phyloP scores from a whole-genome alignment of 1,284 basidiomycete genomes.

The Ganoderma sp. region DNA sequence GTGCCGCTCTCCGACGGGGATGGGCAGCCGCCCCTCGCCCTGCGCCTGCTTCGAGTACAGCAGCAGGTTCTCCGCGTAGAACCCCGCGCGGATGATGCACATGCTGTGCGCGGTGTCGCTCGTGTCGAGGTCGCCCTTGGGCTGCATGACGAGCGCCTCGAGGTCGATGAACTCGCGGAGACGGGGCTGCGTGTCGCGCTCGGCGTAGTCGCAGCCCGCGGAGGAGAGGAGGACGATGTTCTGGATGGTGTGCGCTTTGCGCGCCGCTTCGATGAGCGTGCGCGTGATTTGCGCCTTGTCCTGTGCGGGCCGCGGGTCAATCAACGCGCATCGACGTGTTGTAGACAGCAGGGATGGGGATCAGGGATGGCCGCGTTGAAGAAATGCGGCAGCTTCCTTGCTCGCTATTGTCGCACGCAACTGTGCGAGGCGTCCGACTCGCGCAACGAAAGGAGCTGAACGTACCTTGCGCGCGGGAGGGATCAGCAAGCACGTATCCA shows the following conservation, averaged over 20 bases:
- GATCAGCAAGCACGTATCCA: constrained; percentile 35
- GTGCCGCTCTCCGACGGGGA: constrained; percentile 32
- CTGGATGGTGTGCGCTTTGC: constrained; percentile 30
- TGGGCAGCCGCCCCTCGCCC: constrained; percentile 30
- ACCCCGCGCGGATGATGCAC: constrained; percentile 34
- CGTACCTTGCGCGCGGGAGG: constrained; percentile 33
- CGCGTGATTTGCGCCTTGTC: constrained; percentile 34
- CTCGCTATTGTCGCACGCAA: background rate
- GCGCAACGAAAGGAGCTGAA: background rate
- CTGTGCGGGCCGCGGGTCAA: background rate
- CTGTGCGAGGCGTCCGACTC: background rate
- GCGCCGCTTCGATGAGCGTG: constrained; percentile 31
- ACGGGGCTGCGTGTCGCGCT: constrained; percentile 32
- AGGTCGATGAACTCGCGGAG: constrained; percentile 37
- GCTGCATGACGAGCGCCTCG: constrained; percentile 33
- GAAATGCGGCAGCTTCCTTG: no score
- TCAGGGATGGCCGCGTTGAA: no score
- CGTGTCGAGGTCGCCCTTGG: constrained; percentile 29
- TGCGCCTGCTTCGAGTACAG: constrained; percentile 36
- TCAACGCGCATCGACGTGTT: background rate
- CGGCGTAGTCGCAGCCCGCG: constrained; percentile 32
- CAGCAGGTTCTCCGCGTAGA: constrained; percentile 36
- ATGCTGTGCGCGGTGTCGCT: constrained; percentile 30
- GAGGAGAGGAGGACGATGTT: constrained; percentile 35
- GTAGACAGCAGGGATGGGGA: background rate